phyloP scores from a whole-genome alignment of 352 stramenopile species.

The Pythium periplocum region DNA sequence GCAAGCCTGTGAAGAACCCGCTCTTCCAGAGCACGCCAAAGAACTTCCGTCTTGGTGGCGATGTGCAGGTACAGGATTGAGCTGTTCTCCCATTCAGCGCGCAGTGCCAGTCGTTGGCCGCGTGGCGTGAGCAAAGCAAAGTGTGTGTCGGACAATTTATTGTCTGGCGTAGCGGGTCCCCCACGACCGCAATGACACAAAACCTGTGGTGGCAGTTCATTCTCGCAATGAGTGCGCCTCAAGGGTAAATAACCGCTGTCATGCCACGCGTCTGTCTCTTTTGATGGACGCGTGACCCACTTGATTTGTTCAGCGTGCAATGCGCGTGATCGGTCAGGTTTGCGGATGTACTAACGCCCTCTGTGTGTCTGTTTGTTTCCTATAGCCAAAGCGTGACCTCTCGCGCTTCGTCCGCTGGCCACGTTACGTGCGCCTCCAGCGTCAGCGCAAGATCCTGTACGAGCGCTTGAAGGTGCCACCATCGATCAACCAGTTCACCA shows the following conservation, averaged over 20 bases:
- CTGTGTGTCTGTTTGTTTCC: slow-evolving; percentile 11
- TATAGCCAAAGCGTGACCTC: slow-evolving; percentile 94
- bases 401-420: slow-evolving; percentile 99
- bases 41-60: slow-evolving; percentile 95
- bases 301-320: too few relatives aligned
- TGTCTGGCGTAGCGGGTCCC: slow-evolving; percentile 70
- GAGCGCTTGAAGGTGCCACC: slow-evolving; percentile 99
- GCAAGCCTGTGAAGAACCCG: slow-evolving; percentile 86
- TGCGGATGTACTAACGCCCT: background rate
- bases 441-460: slow-evolving; percentile 98
- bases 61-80: slow-evolving; percentile 89
- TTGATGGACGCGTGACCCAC: too few relatives aligned
- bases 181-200: slow-evolving; percentile 92
- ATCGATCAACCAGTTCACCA: slow-evolving; percentile 98
- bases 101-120: too few relatives aligned
- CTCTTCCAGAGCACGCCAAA: slow-evolving; percentile 93
- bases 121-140: too few relatives aligned
- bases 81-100: background rate
- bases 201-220: slow-evolving; percentile 78
- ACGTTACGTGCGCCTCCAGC: slow-evolving; percentile 98
- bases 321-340: too few relatives aligned
- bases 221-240: slow-evolving; percentile 40
- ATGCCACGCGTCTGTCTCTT: slow-evolving; percentile 7
- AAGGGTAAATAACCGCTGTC: slow-evolving; percentile 67
- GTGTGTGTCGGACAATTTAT: slow-evolving; percentile 19